Conservation (phyloP, 345 rosid species). For the Brassica rapa region DNA sequence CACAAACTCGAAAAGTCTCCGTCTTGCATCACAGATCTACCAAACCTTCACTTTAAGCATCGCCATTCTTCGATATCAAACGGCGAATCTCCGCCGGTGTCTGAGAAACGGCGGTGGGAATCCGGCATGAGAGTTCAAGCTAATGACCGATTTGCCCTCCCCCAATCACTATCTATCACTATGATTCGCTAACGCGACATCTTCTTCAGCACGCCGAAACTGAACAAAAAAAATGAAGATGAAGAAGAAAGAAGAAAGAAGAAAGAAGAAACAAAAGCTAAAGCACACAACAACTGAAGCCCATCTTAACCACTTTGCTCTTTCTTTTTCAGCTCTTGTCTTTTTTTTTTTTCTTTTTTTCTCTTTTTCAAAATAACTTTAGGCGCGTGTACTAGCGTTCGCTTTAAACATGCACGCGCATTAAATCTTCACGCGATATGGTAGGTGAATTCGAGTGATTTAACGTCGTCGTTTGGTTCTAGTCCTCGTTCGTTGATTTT, state of each 20-base stretch:
- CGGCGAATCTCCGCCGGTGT: conserved; percentile 24
- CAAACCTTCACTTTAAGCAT: not conserved
- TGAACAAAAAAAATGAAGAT: not conserved
- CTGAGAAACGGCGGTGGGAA: conserved; percentile 26
- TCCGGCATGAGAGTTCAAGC: conserved; percentile 25
- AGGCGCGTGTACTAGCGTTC: conserved; percentile 37
- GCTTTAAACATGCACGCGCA: conserved; percentile 20
- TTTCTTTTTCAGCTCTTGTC: conserved; percentile 29
- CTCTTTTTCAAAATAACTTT: not conserved
- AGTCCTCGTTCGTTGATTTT: conserved; percentile 12
- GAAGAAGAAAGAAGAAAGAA: not conserved
- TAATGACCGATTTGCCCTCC: conserved; percentile 15
- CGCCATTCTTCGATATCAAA: not conserved
- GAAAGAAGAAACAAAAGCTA: conserved; percentile 2
- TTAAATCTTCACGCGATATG: conserved; percentile 33
- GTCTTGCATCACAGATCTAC: conserved; percentile 23
- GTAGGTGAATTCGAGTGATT: conserved; percentile 12
- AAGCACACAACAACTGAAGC: conserved; percentile 41
- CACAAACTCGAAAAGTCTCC: not conserved
- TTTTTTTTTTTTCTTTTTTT: not conserved
- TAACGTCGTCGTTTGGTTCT: not conserved
- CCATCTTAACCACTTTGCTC: conserved; percentile 39
- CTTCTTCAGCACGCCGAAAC: conserved; percentile 38
- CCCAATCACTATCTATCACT: not conserved
- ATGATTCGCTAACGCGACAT: conserved; percentile 24